Base-by-base conservation (phyloP, 495 filamentous ascomycete species). In the Tuber indicum region DNA sequence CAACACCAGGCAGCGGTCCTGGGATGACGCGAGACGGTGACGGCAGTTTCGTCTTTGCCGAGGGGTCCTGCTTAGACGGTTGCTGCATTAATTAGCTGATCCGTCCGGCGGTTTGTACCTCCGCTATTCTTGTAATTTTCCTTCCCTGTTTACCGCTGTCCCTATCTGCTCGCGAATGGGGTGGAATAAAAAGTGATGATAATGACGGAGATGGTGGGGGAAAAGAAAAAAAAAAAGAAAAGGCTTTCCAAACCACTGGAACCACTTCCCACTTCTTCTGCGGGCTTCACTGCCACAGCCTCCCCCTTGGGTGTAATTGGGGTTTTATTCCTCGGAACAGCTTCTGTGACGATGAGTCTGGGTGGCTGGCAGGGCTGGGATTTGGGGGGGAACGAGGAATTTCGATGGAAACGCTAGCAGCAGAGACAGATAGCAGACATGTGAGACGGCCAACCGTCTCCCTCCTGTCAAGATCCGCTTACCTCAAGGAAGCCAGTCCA, bases 51-150 rank as follows among this genome's bases (percentile, higher is more conserved):
- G 78, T 80, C 78, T 80, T 80, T 70, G 78, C 80, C 78, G 77
- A 66, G 78, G 74, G 66, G 66, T 80, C 73, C 78, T 80, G 78
- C 79, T 80, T 74, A 75, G 78, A 80, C 78, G 78, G 79, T 80
- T 80, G 78, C 78, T 76, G 78, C 78, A 80, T 80, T 80, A 80
- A 80, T 80, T 80, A 80, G 78, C 78, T 80, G 71, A 74, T 80
- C 78, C 78, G 77, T 80, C 78, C 76, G 71, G 78, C 77, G 78
- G 78, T 80, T 80, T 74, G 78, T 80, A 77, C 74, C 71, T 80
- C 74, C 78, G 66, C 72, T 73, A 73, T 72, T 72, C 75, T 41
- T 74, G 46, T 70, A 72, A 79, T 72, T 74, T 74, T 47, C 23
- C 75, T 73, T 45, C 42, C 23, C 46, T 58, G 44, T 62, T 46